Conservation (phyloP, 2,329 filamentous ascomycete species). For the Aquanectria penicillioides region DNA sequence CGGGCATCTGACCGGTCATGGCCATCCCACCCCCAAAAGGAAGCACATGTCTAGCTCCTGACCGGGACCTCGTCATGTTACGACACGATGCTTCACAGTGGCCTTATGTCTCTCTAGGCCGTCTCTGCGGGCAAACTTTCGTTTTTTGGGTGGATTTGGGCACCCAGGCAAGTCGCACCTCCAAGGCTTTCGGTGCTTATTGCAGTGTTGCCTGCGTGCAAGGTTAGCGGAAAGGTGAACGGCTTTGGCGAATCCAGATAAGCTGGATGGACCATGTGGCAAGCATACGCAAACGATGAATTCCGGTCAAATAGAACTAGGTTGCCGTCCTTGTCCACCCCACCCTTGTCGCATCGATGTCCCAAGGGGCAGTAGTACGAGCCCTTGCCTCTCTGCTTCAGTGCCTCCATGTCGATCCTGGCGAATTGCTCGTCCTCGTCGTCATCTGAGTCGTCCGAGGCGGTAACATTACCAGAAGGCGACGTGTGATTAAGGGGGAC, state of each 20-base stretch:
- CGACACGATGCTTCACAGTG: slow-evolving; percentile 51
- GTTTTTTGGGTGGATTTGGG: slow-evolving; percentile 53
- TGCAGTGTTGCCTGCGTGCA: slow-evolving; percentile 51
- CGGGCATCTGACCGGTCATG: slow-evolving; percentile 38
- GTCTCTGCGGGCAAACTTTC: slow-evolving; percentile 53
- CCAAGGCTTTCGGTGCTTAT: slow-evolving; percentile 56
- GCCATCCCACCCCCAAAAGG: slow-evolving; percentile 30
- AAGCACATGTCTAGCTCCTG: slow-evolving; percentile 26
- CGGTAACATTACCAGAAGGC: slow-evolving; percentile 33
- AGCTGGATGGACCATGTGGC: slow-evolving; percentile 14
- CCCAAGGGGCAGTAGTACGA: slow-evolving; percentile 50
- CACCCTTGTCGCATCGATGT: slow-evolving; percentile 51
- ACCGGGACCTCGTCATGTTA: slow-evolving; percentile 38
- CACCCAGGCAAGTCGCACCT: slow-evolving; percentile 51
- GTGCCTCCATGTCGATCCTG: slow-evolving; percentile 51
- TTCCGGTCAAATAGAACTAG: slow-evolving; percentile 53
- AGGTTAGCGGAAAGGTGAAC: slow-evolving; percentile 31
- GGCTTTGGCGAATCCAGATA: slow-evolving; percentile 5
- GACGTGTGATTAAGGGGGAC: slow-evolving; percentile 24
- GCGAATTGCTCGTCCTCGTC: slow-evolving; percentile 49
- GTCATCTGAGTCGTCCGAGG: slow-evolving; percentile 45
- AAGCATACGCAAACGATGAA: slow-evolving; percentile 52
- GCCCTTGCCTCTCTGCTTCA: slow-evolving; percentile 53
- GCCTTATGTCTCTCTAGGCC: slow-evolving; percentile 53
- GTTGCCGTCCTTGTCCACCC: slow-evolving; percentile 51